Evolutionary conservation across 2,329 filamentous ascomycete genomes (phyloP).

Genomic region (Gyromitra esculenta): DNA sequence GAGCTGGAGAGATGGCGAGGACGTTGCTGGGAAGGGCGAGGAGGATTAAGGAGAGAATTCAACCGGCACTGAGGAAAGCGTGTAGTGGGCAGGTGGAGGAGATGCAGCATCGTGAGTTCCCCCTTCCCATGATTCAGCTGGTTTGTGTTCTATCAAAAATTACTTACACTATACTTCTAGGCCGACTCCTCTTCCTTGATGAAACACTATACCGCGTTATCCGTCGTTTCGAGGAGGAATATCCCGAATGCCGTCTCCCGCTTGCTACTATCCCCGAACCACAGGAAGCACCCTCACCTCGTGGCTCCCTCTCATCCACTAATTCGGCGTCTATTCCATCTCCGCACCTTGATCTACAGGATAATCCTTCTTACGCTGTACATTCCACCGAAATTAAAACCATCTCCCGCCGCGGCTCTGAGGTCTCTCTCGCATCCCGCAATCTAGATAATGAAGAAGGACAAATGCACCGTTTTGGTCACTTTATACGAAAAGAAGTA

Average conservation of each 20-base stretch:
- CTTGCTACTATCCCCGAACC: constrained; percentile 56
- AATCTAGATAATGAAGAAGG: constrained; percentile 75
- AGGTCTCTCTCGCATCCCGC: constrained; percentile 74
- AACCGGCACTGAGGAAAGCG: constrained; percentile 81
- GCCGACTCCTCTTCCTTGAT: constrained; percentile 84
- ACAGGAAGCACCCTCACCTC: constrained; percentile 40
- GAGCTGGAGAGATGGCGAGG: constrained; percentile 92
- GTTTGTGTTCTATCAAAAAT: not conserved
- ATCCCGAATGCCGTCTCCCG: constrained; percentile 79
- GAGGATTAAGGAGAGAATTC: constrained; percentile 84
- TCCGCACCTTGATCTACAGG: constrained; percentile 57
- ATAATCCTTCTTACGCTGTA: constrained; percentile 61
- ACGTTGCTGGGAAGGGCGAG: constrained; percentile 85
- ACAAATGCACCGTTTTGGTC: constrained; percentile 74
- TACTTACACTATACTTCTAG: constrained; percentile 61
- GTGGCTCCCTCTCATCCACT: constrained; percentile 55
- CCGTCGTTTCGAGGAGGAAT: constrained; percentile 94
- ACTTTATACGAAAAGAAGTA: constrained; percentile 72
- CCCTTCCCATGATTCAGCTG: not conserved
- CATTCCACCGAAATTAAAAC: constrained; percentile 60
- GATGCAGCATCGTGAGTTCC: constrained; percentile 76
- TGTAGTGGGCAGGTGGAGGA: constrained; percentile 75
- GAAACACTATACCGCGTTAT: constrained; percentile 90
- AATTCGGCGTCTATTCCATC: constrained; percentile 59
- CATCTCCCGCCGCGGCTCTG: constrained; percentile 70